These are phyloP conservation scores for Aspergillus cavernicola DNA, from an alignment of 495 filamentous ascomycete species.

Conservation along the genomic window DNA sequence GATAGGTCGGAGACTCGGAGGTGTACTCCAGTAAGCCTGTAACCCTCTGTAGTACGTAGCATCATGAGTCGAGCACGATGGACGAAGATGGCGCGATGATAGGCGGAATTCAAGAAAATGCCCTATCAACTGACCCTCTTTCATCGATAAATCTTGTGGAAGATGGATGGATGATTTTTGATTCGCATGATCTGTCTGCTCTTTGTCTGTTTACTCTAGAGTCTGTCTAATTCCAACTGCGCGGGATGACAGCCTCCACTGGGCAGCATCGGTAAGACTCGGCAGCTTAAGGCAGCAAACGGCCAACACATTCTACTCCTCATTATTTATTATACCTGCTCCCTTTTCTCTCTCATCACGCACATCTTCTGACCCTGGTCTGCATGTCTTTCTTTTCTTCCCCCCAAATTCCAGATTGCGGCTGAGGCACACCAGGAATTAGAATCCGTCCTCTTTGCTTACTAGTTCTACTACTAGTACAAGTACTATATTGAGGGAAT, in stretches of 20 bases:
- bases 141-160: not conserved
- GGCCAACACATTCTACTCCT: not conserved
- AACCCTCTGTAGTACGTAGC: too few relatives aligned
- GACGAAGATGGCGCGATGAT: not conserved
- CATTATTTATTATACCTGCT: not conserved
- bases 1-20: too few relatives aligned
- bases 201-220: not conserved
- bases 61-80: not conserved
- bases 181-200: slow-evolving; percentile 8
- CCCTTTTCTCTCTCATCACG: not conserved
- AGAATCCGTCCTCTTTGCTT: too few relatives aligned
- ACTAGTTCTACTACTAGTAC: too few relatives aligned
- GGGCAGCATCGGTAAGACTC: slow-evolving; percentile 13
- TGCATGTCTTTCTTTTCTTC: too few relatives aligned
- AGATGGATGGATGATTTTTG: not conserved
- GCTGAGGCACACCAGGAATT: too few relatives aligned
- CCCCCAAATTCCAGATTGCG: too few relatives aligned
- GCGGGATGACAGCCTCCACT: slow-evolving; percentile 1
- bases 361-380: not conserved
- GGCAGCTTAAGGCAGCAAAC: slow-evolving; percentile 11
- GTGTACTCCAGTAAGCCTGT: too few relatives aligned
- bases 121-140: slow-evolving; percentile 11
- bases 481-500: too few relatives aligned
- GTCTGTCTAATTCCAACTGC: not conserved
- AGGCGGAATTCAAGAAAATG: not conserved